Evolutionary conservation across 1,284 basidiomycete species (phyloP), one percentile per base, ranked within the genome.

Genomic region (Boletellus deceptivus): DNA sequence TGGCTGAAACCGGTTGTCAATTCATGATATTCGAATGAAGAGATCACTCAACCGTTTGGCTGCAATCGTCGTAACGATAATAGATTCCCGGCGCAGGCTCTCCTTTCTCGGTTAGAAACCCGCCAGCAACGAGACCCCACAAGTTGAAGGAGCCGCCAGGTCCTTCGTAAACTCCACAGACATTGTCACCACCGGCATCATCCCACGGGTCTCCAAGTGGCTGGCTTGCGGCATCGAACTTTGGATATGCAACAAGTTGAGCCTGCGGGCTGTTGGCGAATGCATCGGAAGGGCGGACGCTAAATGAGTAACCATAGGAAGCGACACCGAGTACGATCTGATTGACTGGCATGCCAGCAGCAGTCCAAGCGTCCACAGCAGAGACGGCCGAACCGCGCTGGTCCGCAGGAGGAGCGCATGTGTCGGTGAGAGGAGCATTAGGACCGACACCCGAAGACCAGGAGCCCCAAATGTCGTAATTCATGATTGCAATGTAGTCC

Each of bases 401-500:
- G 56, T 83, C 72, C 4, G 71, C 67, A 3, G 76, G 67, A 53
- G 75, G 65, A 14, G 77, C 70, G 61, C 87, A 89, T 6, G 75
- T 74, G 63, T 89, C 77, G 27, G 74, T 71, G 43, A 89, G 74
- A 2, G 87, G 85, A 2, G 86, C 78, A 62, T 89, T 89, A 17
- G 87, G 79, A n/a, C 87, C 87, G 6, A 74, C 70, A 18, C 54
- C 18, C 4, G 57, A 7, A 2, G 61, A 77, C 79, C 74, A 73
- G 55, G 76, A 69, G 45, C 83, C 85, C 75, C 77, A 86, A 52
- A 87, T 65, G 59, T 89, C 86, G 62, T 88, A 89, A 72, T 84
- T 79, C 88, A 90, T 89, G 66, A 89, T 71, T 50, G 81, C 69
- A 57, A 90, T 76, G 71, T 79, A 84, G 69, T 88, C 84, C 37